These are phyloP conservation scores for Lagenidium sp. DNA, from an alignment of 352 stramenopile species.

Conservation along the genomic window DNA sequence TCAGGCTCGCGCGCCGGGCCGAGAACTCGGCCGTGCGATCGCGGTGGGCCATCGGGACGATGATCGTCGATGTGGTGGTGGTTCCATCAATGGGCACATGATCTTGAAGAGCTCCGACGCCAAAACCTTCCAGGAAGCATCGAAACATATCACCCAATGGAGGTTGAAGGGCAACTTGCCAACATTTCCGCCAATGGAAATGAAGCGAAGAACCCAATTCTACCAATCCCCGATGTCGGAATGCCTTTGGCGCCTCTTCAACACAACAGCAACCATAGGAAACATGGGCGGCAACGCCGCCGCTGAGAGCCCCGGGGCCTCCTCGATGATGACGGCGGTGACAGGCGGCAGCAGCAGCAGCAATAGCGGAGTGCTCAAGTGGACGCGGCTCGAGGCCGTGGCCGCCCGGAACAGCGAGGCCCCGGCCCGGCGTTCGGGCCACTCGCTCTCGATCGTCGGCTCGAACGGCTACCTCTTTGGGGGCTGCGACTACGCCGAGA, in stretches of 20 bases:
- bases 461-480: constrained; percentile 90
- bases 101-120: constrained; percentile 39
- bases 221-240: too few relatives aligned
- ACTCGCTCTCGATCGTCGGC: constrained; percentile 89
- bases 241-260: constrained; percentile 5
- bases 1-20: constrained; percentile 28
- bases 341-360: neutral
- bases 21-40: constrained; percentile 45
- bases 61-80: too few relatives aligned
- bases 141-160: too few relatives aligned
- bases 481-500: constrained; percentile 82
- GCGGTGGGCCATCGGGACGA: constrained; percentile 58
- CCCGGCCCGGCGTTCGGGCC: constrained; percentile 87
- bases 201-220: constrained; percentile 1
- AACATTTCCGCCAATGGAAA: constrained; percentile 9
- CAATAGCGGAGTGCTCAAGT: constrained; percentile 24
- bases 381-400: constrained; percentile 41
- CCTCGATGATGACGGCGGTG: neutral
- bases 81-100: too few relatives aligned
- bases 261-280: constrained; percentile 1
- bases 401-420: constrained; percentile 69
- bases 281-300: too few relatives aligned
- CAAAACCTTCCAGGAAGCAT: constrained; percentile 11
- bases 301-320: too few relatives aligned
- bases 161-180: too few relatives aligned